These are phyloP conservation scores for Hypomyces perniciosus DNA, from an alignment of 2,329 filamentous ascomycete species.

Conservation along the genomic window DNA sequence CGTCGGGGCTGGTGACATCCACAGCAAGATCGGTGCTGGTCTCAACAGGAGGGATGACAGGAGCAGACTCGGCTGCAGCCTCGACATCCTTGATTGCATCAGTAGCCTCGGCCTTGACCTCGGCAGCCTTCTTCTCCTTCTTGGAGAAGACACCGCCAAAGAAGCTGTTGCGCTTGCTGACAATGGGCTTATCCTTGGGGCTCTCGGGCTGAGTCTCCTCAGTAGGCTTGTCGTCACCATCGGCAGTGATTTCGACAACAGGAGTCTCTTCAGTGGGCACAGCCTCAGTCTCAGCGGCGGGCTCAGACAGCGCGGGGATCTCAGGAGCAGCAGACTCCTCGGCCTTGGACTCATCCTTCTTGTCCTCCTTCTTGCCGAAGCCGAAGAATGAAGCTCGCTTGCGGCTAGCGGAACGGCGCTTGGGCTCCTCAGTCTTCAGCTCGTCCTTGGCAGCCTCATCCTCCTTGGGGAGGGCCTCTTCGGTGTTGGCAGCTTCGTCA, in stretches of 20 bases:
- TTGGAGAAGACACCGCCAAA: slow-evolving; percentile 46
- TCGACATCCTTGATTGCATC: slow-evolving; percentile 39
- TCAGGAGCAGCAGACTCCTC: slow-evolving; percentile 29
- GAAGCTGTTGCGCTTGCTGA: slow-evolving; percentile 52
- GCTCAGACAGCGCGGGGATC: slow-evolving; percentile 31
- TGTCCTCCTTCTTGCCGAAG: slow-evolving; percentile 51
- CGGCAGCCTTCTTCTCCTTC: slow-evolving; percentile 55
- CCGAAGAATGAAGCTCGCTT: slow-evolving; percentile 63
- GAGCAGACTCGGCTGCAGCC: slow-evolving; percentile 45
- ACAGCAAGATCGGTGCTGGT: slow-evolving; percentile 50
- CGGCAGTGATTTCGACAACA: slow-evolving; percentile 31
- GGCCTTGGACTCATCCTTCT: slow-evolving; percentile 31
- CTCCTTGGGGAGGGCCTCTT: slow-evolving; percentile 29
- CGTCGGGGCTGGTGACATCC: slow-evolving; percentile 44
- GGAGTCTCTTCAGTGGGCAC: slow-evolving; percentile 31
- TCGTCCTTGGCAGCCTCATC: slow-evolving; percentile 39
- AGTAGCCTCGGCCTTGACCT: slow-evolving; percentile 38
- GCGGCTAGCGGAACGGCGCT: slow-evolving; percentile 55
- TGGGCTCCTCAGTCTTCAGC: slow-evolving; percentile 51
- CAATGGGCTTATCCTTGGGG: slow-evolving; percentile 43
- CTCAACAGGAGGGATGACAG: slow-evolving; percentile 55
- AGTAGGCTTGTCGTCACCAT: slow-evolving; percentile 24
- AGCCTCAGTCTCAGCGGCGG: slow-evolving; percentile 28
- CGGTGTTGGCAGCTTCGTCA: slow-evolving; percentile 33
- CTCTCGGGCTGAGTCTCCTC: slow-evolving; percentile 38